A percentile compares a stretch with the other conserved stretches of the same genome.
Evolutionary conservation across 148 eudicot genomes (phyloP).

Genomic region (Tetragonia tetragonoides): DNA sequence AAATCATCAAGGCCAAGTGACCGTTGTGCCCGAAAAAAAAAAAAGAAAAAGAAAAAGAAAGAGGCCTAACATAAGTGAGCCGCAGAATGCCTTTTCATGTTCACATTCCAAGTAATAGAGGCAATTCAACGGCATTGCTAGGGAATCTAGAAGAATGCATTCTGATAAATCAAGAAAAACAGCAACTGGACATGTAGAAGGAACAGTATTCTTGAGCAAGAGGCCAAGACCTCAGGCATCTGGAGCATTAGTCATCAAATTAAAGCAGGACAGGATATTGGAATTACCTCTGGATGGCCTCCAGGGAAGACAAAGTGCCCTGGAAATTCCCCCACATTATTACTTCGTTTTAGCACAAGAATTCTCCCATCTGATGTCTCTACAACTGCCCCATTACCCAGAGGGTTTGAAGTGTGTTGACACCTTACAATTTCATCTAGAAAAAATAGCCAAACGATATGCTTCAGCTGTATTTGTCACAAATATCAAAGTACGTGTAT

Average conservation of each 20-base stretch:
- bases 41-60: no score
- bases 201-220: background rate
- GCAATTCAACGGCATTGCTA: background rate
- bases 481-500: background rate
- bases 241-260: background rate
- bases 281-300: slow-evolving; percentile 93
- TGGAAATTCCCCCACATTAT: slow-evolving; percentile 91
- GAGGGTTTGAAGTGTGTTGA: slow-evolving; percentile 86
- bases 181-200: background rate
- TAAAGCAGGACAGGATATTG: background rate
- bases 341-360: slow-evolving; percentile 82
- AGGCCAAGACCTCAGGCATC: background rate
- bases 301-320: slow-evolving; percentile 96
- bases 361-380: slow-evolving; percentile 73
- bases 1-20: no score
- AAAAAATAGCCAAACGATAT: slow-evolving; percentile 13
- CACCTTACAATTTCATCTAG: slow-evolving; percentile 73
- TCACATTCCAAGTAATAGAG: background rate
- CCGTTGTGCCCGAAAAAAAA: no score
- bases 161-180: background rate
- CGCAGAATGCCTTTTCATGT: background rate
- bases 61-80: background rate
- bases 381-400: slow-evolving; percentile 90
- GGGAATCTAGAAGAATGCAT: background rate
- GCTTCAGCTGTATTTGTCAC: background rate